Conservation (phyloP, 768 basidiomycete genomes). For the Leccinum boreale region DNA sequence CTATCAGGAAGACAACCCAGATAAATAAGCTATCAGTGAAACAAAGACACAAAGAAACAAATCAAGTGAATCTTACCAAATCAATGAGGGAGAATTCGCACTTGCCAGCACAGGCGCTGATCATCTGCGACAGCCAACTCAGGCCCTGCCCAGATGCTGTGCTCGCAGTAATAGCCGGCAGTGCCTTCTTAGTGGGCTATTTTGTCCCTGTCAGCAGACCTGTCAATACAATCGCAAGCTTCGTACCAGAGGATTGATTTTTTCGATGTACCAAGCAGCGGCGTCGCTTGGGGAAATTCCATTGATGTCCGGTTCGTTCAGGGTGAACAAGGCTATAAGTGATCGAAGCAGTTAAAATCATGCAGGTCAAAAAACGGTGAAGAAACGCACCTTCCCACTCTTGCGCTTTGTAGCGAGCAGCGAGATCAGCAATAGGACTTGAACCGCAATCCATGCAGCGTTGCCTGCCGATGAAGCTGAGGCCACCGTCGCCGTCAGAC, state of each 20-base stretch:
- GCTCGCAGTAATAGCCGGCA: slow-evolving; percentile 37
- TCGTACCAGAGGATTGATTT: slow-evolving; percentile 36
- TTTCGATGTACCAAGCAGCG: slow-evolving; percentile 34
- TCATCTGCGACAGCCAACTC: slow-evolving; percentile 34
- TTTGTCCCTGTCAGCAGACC: neutral
- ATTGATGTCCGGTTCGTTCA: slow-evolving; percentile 38
- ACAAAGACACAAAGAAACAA: neutral
- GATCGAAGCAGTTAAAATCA: neutral
- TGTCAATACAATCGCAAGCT: neutral
- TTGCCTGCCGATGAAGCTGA: slow-evolving; percentile 40
- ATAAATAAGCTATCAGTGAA: neutral
- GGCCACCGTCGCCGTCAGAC: slow-evolving; percentile 34
- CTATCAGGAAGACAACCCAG: neutral
- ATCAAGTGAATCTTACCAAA: slow-evolving; percentile 17
- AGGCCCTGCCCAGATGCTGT: slow-evolving; percentile 30
- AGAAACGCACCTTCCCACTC: slow-evolving; percentile 29
- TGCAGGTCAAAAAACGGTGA: neutral
- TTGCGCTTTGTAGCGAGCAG: slow-evolving; percentile 30
- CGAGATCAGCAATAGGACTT: slow-evolving; percentile 33
- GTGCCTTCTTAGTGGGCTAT: slow-evolving; percentile 37
- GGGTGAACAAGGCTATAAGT: slow-evolving; percentile 29
- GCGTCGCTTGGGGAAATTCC: slow-evolving; percentile 29
- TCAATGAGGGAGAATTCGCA: slow-evolving; percentile 37
- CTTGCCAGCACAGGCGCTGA: slow-evolving; percentile 31
- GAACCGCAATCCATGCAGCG: slow-evolving; percentile 36